Conservation (phyloP, 2,329 filamentous ascomycete genomes). For the Fusarium sp. region DNA sequence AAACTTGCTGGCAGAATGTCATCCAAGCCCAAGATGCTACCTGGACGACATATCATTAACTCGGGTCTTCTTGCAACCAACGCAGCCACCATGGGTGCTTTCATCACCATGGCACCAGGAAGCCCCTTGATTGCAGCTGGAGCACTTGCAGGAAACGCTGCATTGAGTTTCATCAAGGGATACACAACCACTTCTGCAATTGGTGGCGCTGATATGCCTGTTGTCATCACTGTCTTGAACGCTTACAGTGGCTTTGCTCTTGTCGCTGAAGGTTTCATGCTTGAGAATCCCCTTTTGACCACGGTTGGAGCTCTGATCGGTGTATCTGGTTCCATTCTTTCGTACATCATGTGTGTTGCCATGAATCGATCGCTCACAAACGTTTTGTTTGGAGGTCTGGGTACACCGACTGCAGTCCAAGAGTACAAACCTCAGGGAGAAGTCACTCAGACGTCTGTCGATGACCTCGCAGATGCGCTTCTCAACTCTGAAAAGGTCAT, state of each 20-base stretch:
- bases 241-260: slow-evolving; percentile 92
- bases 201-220: slow-evolving; percentile 93
- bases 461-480: slow-evolving; percentile 82
- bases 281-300: slow-evolving; percentile 86
- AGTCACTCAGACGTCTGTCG: slow-evolving; percentile 80
- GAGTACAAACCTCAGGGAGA: slow-evolving; percentile 84
- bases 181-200: slow-evolving; percentile 90
- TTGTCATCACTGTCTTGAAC: slow-evolving; percentile 90
- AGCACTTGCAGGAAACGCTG: slow-evolving; percentile 80
- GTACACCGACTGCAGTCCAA: slow-evolving; percentile 66
- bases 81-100: slow-evolving; percentile 84
- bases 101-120: slow-evolving; percentile 83
- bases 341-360: slow-evolving; percentile 86
- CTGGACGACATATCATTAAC: slow-evolving; percentile 81
- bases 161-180: slow-evolving; percentile 85
- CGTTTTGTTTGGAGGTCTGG: slow-evolving; percentile 86
- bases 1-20: slow-evolving; percentile 88
- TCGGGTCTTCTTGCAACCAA: slow-evolving; percentile 79
- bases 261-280: slow-evolving; percentile 91
- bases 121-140: slow-evolving; percentile 82
- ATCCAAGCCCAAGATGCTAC: slow-evolving; percentile 78
- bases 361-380: slow-evolving; percentile 95
- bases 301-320: slow-evolving; percentile 89
- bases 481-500: slow-evolving; percentile 85
- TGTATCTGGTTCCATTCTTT: slow-evolving; percentile 88